Percentiles rank a stretch among this genome's conserved stretches.
These are phyloP conservation scores for Phyllostachys edulis DNA, from an alignment of 176 grass and related monocot species.

Conservation along the genomic window DNA sequence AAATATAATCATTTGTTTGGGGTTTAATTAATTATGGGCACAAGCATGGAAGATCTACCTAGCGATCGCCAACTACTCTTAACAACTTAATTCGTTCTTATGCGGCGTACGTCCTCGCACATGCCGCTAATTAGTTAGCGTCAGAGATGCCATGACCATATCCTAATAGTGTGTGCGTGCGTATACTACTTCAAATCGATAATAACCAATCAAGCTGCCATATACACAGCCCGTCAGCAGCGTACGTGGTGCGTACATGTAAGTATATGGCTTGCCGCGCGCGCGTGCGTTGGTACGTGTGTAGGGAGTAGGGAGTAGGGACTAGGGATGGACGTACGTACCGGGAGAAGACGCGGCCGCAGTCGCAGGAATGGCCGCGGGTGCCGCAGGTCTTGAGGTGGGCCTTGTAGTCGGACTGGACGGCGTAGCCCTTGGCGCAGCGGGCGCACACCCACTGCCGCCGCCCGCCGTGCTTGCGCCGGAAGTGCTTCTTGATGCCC, in stretches of 20 bases:
- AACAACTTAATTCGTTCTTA: neutral
- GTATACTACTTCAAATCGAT: neutral
- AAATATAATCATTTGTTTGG: neutral
- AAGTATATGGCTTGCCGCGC: neutral
- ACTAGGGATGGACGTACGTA: neutral
- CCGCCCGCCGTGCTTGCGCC: slow-evolving; percentile 78
- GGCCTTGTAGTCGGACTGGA: slow-evolving; percentile 96
- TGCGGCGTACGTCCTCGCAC: neutral
- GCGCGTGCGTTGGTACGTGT: neutral
- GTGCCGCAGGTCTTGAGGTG: slow-evolving; percentile 98
- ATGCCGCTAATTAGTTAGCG: neutral
- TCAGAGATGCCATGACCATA: neutral
- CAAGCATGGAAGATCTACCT: neutral
- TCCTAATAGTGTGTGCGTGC: neutral
- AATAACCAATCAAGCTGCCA: neutral
- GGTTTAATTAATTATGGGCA: neutral
- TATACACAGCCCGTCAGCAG: neutral
- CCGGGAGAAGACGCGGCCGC: slow-evolving; percentile 87
- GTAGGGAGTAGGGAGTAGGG: too few species aligned
- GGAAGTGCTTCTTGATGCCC: slow-evolving; percentile 92
- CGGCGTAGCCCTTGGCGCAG: slow-evolving; percentile 83
- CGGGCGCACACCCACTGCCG: slow-evolving; percentile 79
- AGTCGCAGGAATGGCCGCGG: slow-evolving; percentile 89
- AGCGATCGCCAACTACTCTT: neutral
- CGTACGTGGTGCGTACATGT: neutral